phyloP scores from a whole-genome alignment of 1,139 yeast genomes.

The Yamadazyma mexicana region DNA sequence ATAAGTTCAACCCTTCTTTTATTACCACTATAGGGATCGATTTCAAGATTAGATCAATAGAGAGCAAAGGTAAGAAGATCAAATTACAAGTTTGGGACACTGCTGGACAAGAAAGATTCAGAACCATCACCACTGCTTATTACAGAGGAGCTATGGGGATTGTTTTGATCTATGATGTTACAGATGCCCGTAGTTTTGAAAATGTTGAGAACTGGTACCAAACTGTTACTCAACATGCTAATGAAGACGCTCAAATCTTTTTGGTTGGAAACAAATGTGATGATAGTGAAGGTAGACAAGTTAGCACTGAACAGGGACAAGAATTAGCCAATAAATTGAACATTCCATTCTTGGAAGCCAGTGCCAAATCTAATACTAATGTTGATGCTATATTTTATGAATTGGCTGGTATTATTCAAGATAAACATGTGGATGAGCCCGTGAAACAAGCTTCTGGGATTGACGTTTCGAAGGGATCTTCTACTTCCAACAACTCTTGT shows the following conservation, averaged over 20 bases:
- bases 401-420: slow-evolving; percentile 85
- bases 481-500: slow-evolving; percentile 37
- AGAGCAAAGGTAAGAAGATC: slow-evolving; percentile 87
- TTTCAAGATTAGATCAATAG: slow-evolving; percentile 95
- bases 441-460: slow-evolving; percentile 32
- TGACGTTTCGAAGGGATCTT: slow-evolving; percentile 43
- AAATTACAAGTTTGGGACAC: slow-evolving; percentile 99
- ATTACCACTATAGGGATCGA: slow-evolving; percentile 98
- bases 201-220: slow-evolving; percentile 87
- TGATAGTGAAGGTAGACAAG: slow-evolving; percentile 73
- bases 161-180: slow-evolving; percentile 91
- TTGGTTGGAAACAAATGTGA: slow-evolving; percentile 96
- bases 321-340: slow-evolving; percentile 84
- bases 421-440: slow-evolving; percentile 55
- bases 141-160: slow-evolving; percentile 99
- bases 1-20: slow-evolving; percentile 93
- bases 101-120: slow-evolving; percentile 97
- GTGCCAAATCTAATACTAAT: slow-evolving; percentile 90
- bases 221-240: slow-evolving; percentile 94
- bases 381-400: slow-evolving; percentile 91
- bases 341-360: slow-evolving; percentile 90
- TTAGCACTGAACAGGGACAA: slow-evolving; percentile 86
- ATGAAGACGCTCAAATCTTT: slow-evolving; percentile 90
- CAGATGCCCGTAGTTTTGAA: slow-evolving; percentile 91
- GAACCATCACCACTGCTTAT: slow-evolving; percentile 97